Percentiles rank a stretch among this genome's conserved stretches.
Conservation (phyloP, 176 grass and related monocot species). For the Juncus effusus region DNA sequence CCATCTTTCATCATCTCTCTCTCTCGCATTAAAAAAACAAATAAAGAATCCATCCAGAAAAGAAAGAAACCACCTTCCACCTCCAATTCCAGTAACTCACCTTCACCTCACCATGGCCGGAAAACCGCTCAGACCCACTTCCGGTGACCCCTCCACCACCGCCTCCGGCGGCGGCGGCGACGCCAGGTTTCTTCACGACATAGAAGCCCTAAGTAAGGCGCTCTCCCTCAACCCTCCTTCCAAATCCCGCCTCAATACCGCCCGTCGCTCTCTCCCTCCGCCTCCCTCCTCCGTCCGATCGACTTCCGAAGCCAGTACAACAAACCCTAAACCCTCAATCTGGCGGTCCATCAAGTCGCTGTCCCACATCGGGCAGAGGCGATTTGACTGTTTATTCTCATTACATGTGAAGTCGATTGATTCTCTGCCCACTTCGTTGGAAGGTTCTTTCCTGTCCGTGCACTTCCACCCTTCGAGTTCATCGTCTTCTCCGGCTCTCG, state of each 20-base stretch:
- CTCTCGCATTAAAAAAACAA: conserved; percentile 15
- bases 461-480: conserved; percentile 56
- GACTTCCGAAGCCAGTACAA: conserved; percentile 26
- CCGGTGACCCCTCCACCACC: conserved; percentile 19
- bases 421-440: conserved; percentile 56
- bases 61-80: not conserved
- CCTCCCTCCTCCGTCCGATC: conserved; percentile 28
- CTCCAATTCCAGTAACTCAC: not conserved
- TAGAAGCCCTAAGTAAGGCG: conserved; percentile 80
- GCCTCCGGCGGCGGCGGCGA: conserved; percentile 38
- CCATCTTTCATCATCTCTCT: no score
- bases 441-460: conserved; percentile 47
- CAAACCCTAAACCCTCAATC: conserved; percentile 31
- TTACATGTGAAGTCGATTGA: conserved; percentile 81
- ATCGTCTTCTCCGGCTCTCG: conserved; percentile 23
- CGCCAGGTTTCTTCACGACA: conserved; percentile 67
- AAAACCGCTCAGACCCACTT: conserved; percentile 38
- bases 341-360: conserved; percentile 64
- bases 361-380: conserved; percentile 78
- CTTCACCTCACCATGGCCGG: conserved; percentile 28
- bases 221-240: conserved; percentile 65
- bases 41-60: conserved; percentile 2
- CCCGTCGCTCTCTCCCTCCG: conserved; percentile 54
- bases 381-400: conserved; percentile 74
- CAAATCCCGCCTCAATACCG: conserved; percentile 23